Base-by-base conservation (phyloP, 192 early-diverging fungal species). In the Pecoramyces ruminantium region DNA sequence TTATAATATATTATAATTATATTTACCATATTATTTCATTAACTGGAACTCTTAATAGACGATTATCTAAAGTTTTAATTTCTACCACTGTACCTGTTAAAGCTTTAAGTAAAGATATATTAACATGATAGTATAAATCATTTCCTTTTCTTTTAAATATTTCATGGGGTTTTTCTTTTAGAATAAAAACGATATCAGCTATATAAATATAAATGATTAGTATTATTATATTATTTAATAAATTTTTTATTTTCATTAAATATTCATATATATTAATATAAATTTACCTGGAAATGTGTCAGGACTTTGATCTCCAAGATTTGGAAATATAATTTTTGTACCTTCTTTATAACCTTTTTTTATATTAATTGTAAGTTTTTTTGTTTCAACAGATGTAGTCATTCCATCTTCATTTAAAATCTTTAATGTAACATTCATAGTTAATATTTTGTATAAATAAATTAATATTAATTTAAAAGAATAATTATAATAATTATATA, bases 221-320 rank as follows among this genome's bases (percentile, higher is more conserved):
- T 25, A 9, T 81, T 34, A 34, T 34, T 34, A 6, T 34, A 34
- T 6, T 34, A 34, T 34, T 34, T 34, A 34, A 6, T 34, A 6
- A 3, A 34, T 34, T 34, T 34, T 34, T 34, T 6, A 34, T 6
- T 34, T 34, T 6, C 11, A 11, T 34, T 34, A 6, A 6, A 6
- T 34, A 34, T 34, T 34, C 11, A 34, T 34, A 34, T 34, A 6
- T 34, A 34, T 34, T 34, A 6, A 34, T 34, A 34, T 34, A 6
- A n/a, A 78, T 2, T n/a, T 80, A 87, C 86, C 83, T 51, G 89
- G 88, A 40, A 90, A 87, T 78, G 81, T 87, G 80, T 90, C 90
- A 15, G 88, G 87, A 8, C 84, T 87, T 82, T 90, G 89, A 79
- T 91, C 88, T 13, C 90, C 90, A 38, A 86, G 85, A 17, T 82